Evolutionary conservation across 164 flowering plant species (phyloP).

Genomic region (Cinnamomum chago): DNA sequence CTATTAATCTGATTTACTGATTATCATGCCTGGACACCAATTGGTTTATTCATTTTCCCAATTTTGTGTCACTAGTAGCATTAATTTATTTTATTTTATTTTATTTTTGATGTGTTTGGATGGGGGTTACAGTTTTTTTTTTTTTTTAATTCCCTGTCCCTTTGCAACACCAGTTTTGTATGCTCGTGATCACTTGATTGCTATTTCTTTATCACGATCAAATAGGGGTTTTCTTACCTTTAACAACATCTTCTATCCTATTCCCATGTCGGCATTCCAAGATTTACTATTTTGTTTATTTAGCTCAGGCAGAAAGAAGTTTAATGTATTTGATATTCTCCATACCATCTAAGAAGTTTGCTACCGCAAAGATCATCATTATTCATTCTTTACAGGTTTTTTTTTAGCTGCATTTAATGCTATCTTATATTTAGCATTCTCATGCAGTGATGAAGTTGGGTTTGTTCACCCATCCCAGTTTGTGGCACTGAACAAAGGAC

Average conservation of each 20-base stretch:
- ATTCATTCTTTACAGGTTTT: too few species aligned
- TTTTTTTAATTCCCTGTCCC: too few species aligned
- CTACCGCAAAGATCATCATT: too few species aligned
- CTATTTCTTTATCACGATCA: background rate
- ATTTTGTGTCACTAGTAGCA: background rate
- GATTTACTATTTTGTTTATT: background rate
- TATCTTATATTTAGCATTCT: background rate
- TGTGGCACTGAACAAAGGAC: conserved; percentile 35
- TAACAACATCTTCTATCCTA: background rate
- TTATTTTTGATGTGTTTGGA: background rate
- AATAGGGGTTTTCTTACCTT: background rate
- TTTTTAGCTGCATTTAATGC: background rate
- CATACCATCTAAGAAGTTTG: background rate
- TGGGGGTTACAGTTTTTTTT: background rate
- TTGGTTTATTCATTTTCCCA: background rate
- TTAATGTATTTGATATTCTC: background rate
- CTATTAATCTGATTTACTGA: background rate
- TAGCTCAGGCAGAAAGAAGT: background rate
- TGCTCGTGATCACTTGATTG: too few species aligned
- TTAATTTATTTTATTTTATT: too few species aligned
- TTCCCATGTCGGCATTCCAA: background rate
- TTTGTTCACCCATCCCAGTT: conserved; percentile 86
- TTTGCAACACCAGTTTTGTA: too few species aligned
- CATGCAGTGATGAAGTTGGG: conserved; percentile 79
- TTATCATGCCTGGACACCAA: background rate